Evolutionary conservation across 1,139 yeast species (phyloP).

Genomic region (Hyphopichia burtonii): DNA sequence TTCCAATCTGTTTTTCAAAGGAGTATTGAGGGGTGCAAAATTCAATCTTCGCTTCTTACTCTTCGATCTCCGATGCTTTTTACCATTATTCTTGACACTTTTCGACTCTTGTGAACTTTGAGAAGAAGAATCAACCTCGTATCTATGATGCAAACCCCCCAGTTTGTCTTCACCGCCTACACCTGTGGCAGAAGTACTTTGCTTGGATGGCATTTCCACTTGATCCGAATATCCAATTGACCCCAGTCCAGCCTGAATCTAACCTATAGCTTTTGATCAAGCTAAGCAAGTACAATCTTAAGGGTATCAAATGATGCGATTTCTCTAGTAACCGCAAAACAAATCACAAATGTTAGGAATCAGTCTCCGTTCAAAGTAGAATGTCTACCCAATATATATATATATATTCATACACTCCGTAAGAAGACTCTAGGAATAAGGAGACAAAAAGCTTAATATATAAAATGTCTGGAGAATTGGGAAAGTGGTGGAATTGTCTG

Average conservation of each 20-base stretch:
- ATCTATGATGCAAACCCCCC: neutral
- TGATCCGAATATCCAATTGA: too few species aligned
- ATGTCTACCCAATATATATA: too few species aligned
- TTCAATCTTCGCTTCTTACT: constrained; percentile 17
- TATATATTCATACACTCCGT: too few species aligned
- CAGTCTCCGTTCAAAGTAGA: too few species aligned
- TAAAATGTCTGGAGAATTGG: neutral
- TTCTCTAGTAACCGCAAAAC: too few species aligned
- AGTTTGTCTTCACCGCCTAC: neutral
- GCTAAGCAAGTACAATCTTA: too few species aligned
- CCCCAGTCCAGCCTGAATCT: too few species aligned
- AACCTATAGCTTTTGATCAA: too few species aligned
- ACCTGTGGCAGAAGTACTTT: neutral
- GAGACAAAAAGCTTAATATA: neutral
- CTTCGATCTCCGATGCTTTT: neutral
- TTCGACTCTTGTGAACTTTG: neutral
- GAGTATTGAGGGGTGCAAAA: constrained; percentile 55
- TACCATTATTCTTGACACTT: neutral
- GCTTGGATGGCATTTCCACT: neutral
- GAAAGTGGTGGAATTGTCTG: neutral
- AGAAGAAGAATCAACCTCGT: neutral
- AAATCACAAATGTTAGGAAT: too few species aligned
- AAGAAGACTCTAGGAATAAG: too few species aligned
- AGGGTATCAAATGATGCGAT: too few species aligned
- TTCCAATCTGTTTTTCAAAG: constrained; percentile 59